Percentiles rank a stretch among this genome's conserved stretches.
Conservation (phyloP, 2,329 filamentous ascomycete genomes). For the Talaromyces sp. region DNA sequence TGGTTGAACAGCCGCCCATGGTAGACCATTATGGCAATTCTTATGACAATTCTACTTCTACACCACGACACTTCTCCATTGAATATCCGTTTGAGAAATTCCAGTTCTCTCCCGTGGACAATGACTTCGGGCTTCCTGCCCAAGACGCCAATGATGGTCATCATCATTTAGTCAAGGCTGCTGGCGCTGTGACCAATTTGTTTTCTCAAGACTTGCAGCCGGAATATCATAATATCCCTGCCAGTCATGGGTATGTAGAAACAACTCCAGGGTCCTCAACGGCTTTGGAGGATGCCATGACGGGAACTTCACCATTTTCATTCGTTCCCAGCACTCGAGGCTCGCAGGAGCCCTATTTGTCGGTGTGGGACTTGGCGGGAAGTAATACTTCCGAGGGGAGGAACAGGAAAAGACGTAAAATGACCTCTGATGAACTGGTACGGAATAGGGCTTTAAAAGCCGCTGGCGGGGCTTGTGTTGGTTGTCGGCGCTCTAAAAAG, state of each 20-base stretch:
- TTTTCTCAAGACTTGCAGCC: background rate
- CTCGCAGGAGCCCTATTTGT: background rate
- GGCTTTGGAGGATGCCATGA: background rate
- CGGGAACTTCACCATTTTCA: background rate
- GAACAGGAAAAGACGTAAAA: background rate
- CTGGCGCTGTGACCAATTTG: background rate
- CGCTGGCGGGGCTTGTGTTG: conserved; percentile 9
- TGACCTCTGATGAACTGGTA: background rate
- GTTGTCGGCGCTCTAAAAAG: conserved; percentile 7
- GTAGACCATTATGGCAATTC: background rate
- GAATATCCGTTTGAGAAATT: background rate
- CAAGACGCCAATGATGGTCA: background rate
- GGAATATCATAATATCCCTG: background rate
- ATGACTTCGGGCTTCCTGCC: background rate
- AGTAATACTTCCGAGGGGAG: background rate
- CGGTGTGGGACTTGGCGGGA: background rate
- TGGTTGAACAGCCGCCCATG: background rate
- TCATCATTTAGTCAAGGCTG: background rate
- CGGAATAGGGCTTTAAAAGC: conserved; percentile 3
- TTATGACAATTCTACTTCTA: background rate
- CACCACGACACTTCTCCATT: background rate
- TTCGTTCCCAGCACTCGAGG: background rate
- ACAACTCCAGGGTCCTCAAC: background rate
- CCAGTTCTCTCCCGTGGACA: background rate
- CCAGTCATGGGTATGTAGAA: background rate